phyloP scores from a whole-genome alignment of 2,329 filamentous ascomycete species.

The Fragosphaeria purpurea region DNA sequence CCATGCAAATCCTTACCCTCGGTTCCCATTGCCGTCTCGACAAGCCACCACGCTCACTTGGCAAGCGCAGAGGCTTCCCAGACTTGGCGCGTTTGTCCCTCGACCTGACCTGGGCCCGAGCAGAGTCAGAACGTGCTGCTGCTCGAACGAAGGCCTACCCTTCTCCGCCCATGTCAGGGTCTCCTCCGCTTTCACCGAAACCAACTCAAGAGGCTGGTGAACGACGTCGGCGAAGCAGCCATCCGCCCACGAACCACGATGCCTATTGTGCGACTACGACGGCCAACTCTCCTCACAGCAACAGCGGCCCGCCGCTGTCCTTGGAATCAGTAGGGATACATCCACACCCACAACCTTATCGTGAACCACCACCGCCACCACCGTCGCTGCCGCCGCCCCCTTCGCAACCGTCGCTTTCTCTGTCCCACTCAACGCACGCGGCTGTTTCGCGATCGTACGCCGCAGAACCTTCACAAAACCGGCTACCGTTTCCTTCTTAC shows the following conservation, averaged over 20 bases:
- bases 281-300: constrained; percentile 21
- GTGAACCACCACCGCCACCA: neutral
- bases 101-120: constrained; percentile 46
- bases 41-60: constrained; percentile 37
- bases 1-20: constrained; percentile 45
- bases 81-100: constrained; percentile 45
- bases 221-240: constrained; percentile 39
- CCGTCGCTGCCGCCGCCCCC: too few relatives aligned
- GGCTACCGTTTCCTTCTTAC: constrained; percentile 27
- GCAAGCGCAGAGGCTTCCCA: constrained; percentile 48
- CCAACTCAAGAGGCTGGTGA: constrained; percentile 46
- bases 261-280: constrained; percentile 34
- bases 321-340: neutral
- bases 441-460: constrained; percentile 24
- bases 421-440: neutral
- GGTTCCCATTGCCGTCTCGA: constrained; percentile 26
- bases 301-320: neutral
- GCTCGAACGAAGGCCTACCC: constrained; percentile 53
- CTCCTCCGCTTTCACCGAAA: constrained; percentile 51
- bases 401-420: neutral
- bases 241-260: constrained; percentile 37
- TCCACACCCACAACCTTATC: constrained; percentile 1
- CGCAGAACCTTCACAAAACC: constrained; percentile 26
- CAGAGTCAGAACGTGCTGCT: constrained; percentile 42
- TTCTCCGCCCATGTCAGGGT: constrained; percentile 66